Conservation (phyloP, 2,329 filamentous ascomycete genomes). For the Aureobasidium sp. region DNA sequence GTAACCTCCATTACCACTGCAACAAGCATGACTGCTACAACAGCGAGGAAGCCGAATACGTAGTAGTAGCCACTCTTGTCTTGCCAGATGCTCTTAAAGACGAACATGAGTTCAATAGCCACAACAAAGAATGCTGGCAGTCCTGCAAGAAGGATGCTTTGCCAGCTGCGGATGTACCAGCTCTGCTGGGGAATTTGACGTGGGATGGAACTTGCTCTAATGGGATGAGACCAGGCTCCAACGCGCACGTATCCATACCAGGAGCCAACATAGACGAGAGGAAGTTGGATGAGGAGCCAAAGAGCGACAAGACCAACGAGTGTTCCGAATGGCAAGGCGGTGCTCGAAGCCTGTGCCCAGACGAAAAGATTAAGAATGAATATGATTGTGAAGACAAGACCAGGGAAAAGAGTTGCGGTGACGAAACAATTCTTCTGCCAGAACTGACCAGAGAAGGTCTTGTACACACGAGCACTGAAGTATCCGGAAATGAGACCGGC, state of each 20-base stretch:
- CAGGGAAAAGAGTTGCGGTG: constrained; percentile 71
- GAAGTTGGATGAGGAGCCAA: constrained; percentile 80
- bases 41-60: constrained; percentile 75
- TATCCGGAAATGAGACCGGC: constrained; percentile 81
- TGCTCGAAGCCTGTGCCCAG: constrained; percentile 83
- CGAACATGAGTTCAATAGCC: constrained; percentile 78
- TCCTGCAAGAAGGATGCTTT: constrained; percentile 62
- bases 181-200: constrained; percentile 66
- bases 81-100: constrained; percentile 81
- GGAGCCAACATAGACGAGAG: constrained; percentile 71
- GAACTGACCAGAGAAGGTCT: constrained; percentile 68
- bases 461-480: constrained; percentile 75
- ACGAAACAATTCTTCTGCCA: constrained; percentile 66
- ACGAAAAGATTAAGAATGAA: constrained; percentile 83
- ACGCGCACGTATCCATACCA: constrained; percentile 65
- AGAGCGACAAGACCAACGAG: constrained; percentile 63
- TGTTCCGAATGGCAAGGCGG: constrained; percentile 75
- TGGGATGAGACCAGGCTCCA: constrained; percentile 69
- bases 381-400: constrained; percentile 63
- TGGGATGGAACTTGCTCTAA: constrained; percentile 62
- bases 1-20: constrained; percentile 76
- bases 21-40: constrained; percentile 63
- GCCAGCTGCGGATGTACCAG: constrained; percentile 62
- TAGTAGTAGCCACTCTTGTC: constrained; percentile 91
- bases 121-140: constrained; percentile 79